Evolutionary conservation across 2,329 filamentous ascomycete species (phyloP), one percentile per base, ranked within the genome.

Genomic region (Parastagonospora avenae): DNA sequence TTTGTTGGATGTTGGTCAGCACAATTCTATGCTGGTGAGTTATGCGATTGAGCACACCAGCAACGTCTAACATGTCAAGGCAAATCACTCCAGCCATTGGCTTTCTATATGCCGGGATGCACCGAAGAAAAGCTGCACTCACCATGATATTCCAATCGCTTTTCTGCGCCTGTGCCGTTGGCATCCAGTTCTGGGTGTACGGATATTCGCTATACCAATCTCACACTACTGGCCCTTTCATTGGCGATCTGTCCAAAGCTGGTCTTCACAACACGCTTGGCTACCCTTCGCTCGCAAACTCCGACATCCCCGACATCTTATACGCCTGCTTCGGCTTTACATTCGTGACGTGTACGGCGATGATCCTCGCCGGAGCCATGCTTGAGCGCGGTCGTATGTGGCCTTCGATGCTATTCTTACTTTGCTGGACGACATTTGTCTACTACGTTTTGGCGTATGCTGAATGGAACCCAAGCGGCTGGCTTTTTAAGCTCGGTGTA

Each of bases 401-500:
- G 43, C 68, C 68, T 28, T 60, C 54, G 2, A 71, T 71, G 66
- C 47, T 72, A 3, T 72, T 71, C 42, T 33, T 71, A 30, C 58
- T 71, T n/a, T 70, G 63, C 48, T 71, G 67, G 69, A 71, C 66
- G 0, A 71, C 69, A 1, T 71, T 71, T 14, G 69, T 71, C 2
- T 71, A 72, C 50, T 71, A 71, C n/a, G 50, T 68, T n/a, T 52
- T 91, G 54, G 88, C 88, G 40, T 89, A 88, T 74, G 90, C 88
- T 83, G 90, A 88, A 39, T 91, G 88, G 89, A 91, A 90, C 73
- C 76, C 79, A 44, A 86, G 85, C 55, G 88, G 88, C 40, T 91
- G 88, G 87, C 80, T 89, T 27, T 86, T 80, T 73, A 81, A 82
- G 15, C 80, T 91, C 36, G 86, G 86, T 41, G 83, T 85, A 24